Evolutionary conservation across 164 flowering plant genomes (phyloP).

Genomic region (Malania oleifera): DNA sequence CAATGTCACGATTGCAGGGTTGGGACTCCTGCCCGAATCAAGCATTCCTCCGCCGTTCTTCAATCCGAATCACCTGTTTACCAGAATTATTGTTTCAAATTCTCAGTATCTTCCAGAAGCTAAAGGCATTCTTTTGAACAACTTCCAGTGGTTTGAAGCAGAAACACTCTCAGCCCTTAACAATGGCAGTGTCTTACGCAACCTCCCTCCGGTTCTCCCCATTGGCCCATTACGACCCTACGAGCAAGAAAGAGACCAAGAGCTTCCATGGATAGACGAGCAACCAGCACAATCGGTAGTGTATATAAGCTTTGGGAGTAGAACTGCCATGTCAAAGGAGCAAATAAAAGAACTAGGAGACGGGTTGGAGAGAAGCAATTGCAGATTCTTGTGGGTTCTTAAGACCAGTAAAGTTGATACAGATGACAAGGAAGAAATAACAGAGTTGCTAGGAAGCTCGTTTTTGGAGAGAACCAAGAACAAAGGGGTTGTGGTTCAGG

Average conservation of each 20-base stretch:
- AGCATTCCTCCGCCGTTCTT: slow-evolving; percentile 27
- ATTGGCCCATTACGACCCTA: slow-evolving; percentile 24
- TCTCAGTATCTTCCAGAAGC: slow-evolving; percentile 4
- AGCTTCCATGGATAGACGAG: slow-evolving; percentile 26
- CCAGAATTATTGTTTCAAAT: neutral
- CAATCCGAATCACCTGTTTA: slow-evolving; percentile 13
- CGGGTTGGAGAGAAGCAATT: slow-evolving; percentile 23
- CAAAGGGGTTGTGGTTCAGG: slow-evolving; percentile 23
- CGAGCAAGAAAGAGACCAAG: slow-evolving; percentile 3
- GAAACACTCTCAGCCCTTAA: slow-evolving; percentile 23
- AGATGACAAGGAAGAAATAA: slow-evolving; percentile 22
- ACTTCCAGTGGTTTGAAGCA: slow-evolving; percentile 18
- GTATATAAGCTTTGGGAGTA: slow-evolving; percentile 32
- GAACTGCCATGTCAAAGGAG: slow-evolving; percentile 22
- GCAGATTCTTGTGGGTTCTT: slow-evolving; percentile 31
- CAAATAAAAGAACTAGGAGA: slow-evolving; percentile 27
- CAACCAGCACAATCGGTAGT: slow-evolving; percentile 27
- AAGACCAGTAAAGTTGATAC: slow-evolving; percentile 26
- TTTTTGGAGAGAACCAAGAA: slow-evolving; percentile 15
- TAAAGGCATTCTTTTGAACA: slow-evolving; percentile 27
- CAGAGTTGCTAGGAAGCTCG: slow-evolving; percentile 13
- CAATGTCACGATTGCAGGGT: slow-evolving; percentile 17
- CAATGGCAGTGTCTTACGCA: slow-evolving; percentile 7
- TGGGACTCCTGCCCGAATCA: slow-evolving; percentile 14
- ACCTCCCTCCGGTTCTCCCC: slow-evolving; percentile 19